Evolutionary conservation across 371 early-diverging fungal genomes (phyloP).

Genomic region (Scutellospora calospora): DNA sequence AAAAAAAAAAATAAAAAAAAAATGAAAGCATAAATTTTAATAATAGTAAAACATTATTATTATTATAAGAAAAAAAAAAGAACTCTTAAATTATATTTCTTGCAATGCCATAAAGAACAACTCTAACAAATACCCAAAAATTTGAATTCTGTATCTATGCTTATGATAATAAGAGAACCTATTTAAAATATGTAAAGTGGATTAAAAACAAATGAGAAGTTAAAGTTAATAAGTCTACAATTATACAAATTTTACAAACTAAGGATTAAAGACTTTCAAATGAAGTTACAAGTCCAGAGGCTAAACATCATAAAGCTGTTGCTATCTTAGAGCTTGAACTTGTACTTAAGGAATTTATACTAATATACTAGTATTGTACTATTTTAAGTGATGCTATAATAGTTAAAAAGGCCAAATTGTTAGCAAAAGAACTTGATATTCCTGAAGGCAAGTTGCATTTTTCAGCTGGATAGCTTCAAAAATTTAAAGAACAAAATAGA

Average conservation of each 20-base stretch:
- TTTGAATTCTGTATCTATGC: conserved; percentile 12
- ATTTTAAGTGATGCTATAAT: conserved; percentile 41
- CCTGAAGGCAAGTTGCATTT: conserved; percentile 30
- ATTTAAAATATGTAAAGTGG: neutral
- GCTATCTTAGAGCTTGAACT: conserved; percentile 20
- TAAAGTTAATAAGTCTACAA: conserved; percentile 36
- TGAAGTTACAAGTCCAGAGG: conserved; percentile 25
- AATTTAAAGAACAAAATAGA: conserved; percentile 25
- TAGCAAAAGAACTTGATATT: conserved; percentile 24
- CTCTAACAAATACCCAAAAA: conserved; percentile 29
- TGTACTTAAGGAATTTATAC: conserved; percentile 30
- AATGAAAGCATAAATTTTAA: too few species aligned
- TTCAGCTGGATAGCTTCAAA: conserved; percentile 21
- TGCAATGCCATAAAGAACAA: conserved; percentile 6
- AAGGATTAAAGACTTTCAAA: neutral
- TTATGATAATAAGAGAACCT: neutral
- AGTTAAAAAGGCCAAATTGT: conserved; percentile 32
- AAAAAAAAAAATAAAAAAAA: too few species aligned
- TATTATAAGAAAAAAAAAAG: too few species aligned
- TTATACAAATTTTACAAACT: conserved; percentile 14
- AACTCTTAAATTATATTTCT: too few species aligned
- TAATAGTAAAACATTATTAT: too few species aligned
- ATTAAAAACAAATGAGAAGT: conserved; percentile 27
- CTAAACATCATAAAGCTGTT: conserved; percentile 37
- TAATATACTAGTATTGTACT: conserved; percentile 5